These are phyloP conservation scores for Saksenaea oblongispora DNA, from an alignment of 371 early-diverging fungal species.

Conservation along the genomic window DNA sequence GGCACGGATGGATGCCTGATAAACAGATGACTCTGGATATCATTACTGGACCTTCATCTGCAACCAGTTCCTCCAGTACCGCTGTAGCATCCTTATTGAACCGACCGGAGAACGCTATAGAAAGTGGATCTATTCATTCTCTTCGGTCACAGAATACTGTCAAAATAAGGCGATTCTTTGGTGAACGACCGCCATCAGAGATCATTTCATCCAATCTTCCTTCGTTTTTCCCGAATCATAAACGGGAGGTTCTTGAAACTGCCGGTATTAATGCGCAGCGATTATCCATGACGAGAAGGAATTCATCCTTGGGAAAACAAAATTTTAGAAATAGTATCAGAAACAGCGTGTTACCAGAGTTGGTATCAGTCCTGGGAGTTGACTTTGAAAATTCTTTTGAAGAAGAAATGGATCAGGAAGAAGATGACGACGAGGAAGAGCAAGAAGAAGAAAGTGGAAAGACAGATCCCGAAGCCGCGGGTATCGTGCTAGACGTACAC, in stretches of 20 bases:
- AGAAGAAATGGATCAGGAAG: conserved; percentile 50
- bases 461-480: background rate
- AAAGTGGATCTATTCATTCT: conserved; percentile 8
- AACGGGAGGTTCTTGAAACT: conserved; percentile 49
- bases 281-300: conserved; percentile 43
- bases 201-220: conserved; percentile 85
- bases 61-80: background rate
- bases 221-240: conserved; percentile 84
- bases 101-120: conserved; percentile 4
- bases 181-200: conserved; percentile 92
- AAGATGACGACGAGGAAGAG: conserved; percentile 15
- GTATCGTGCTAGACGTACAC: background rate
- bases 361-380: conserved; percentile 48
- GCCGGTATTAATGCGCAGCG: conserved; percentile 54
- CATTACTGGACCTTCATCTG: conserved; percentile 22
- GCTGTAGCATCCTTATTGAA: background rate
- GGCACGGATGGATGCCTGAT: conserved; percentile 22
- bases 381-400: conserved; percentile 49
- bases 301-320: conserved; percentile 21
- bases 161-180: conserved; percentile 68
- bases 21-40: conserved; percentile 29
- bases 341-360: conserved; percentile 52
- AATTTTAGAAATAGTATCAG: conserved; percentile 29
- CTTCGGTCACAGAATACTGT: conserved; percentile 24
- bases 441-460: background rate